Percentiles rank a stretch among this genome's conserved stretches.
Conservation (phyloP, 1,284 basidiomycete species). For the Bjerkandera adusta region DNA sequence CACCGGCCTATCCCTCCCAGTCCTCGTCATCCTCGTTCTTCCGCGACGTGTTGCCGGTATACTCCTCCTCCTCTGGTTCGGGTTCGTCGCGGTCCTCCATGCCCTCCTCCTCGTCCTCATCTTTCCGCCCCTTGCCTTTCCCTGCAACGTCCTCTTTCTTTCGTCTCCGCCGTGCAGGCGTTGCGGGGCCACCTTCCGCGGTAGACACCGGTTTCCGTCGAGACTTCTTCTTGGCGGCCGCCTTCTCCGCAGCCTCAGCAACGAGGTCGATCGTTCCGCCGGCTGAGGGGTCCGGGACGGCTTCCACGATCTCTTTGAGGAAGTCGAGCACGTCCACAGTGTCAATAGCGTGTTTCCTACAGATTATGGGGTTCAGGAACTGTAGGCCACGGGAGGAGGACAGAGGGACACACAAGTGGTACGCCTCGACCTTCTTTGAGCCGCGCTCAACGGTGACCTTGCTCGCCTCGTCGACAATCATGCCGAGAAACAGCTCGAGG, state of each 20-base stretch:
- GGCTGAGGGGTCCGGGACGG: conserved; percentile 85
- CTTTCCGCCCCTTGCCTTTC: conserved; percentile 16
- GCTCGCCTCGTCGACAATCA: conserved; percentile 83
- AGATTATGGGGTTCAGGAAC: neutral
- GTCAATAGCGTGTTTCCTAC: conserved; percentile 92
- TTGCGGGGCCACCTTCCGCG: conserved; percentile 28
- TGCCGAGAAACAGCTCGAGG: conserved; percentile 89
- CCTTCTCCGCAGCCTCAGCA: conserved; percentile 49
- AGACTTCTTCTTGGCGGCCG: conserved; percentile 53
- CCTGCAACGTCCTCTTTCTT: conserved; percentile 32
- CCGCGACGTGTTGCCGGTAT: conserved; percentile 15
- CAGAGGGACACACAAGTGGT: conserved; percentile 79
- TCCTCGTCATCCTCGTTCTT: conserved; percentile 22
- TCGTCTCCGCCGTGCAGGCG: conserved; percentile 23
- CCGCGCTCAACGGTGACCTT: conserved; percentile 82
- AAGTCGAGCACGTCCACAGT: conserved; percentile 93
- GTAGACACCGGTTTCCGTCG: conserved; percentile 40
- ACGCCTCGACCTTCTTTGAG: conserved; percentile 89
- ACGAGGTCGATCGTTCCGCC: conserved; percentile 75
- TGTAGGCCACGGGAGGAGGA: neutral
- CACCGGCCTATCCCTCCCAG: conserved; percentile 22
- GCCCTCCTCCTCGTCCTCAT: conserved; percentile 23
- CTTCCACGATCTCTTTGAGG: conserved; percentile 91
- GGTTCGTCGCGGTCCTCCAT: conserved; percentile 16
- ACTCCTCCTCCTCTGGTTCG: conserved; percentile 19